Base-by-base conservation (phyloP, 495 filamentous ascomycete species). In the Parachaetomium inaequale region DNA sequence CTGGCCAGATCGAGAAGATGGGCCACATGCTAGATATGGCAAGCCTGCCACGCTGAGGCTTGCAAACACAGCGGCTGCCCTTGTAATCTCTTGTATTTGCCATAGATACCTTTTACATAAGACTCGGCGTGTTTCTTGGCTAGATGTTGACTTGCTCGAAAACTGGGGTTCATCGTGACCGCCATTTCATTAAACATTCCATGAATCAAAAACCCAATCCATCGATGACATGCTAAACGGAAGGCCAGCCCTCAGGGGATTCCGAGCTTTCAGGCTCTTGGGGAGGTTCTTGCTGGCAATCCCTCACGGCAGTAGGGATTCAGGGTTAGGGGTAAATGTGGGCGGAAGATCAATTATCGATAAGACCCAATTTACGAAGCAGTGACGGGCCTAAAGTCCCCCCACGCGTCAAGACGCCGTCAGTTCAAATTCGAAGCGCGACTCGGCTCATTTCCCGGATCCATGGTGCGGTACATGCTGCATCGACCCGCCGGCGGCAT, bases 1-100 rank as follows among this genome's bases (percentile, higher is more conserved):
- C n/a, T 26, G 1, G 12, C 62, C 81, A 78, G 69, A 76, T 79
- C 53, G 74, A 78, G 51, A 78, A 73, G 62, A 78, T 79, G 71
- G 70, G 70, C 0, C 75, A 76, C 60, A 71, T 76, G 69, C 59
- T 79, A 46, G 73, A 75, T 46, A 62, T 73, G 63, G 70, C 55
- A 28, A 51, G 55, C 21, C 29, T 70, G 53, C 65, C 69, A 32
- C 56, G 50, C 31, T 69, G 28, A 66, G 17, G 12, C 4, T 31
- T 0, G 1, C 25, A 7, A 49, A 11, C 17, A 12, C 6, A 12
- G 19, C 17, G 2, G 3, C 19, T 45, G 23, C 29, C 21, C 34
- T 28, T 64, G 45, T 60, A 59, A 51, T 43, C 23, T 36, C 26
- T 34, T 64, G 46, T 57, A 43, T 23, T 31, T 42, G 23, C 10